phyloP scores from a whole-genome alignment of 257 asterid genomes.

The Capsicum chinense region DNA sequence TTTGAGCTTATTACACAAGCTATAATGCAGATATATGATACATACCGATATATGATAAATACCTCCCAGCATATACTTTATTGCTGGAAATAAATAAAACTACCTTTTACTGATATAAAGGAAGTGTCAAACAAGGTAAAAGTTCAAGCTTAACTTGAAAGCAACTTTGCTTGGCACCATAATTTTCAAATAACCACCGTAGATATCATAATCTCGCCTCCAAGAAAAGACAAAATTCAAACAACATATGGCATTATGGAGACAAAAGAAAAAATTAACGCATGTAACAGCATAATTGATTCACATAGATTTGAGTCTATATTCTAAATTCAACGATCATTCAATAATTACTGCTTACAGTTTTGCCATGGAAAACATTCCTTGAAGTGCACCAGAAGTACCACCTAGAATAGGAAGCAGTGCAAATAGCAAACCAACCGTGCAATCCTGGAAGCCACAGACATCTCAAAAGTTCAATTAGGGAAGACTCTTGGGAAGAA shows the following conservation, averaged over 20 bases:
- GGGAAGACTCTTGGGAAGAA: conserved; percentile 8
- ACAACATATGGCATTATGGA: conserved; percentile 22
- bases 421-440: conserved; percentile 86
- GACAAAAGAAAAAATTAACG: background rate
- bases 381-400: conserved; percentile 78
- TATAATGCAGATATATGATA: background rate
- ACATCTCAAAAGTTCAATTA: conserved; percentile 38
- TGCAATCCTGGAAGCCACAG: conserved; percentile 72
- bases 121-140: background rate
- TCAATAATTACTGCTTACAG: conserved; percentile 51
- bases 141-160: conserved; percentile 5
- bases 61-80: conserved; percentile 1
- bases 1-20: conserved; percentile 13
- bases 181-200: background rate
- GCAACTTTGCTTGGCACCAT: conserved; percentile 13
- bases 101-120: background rate
- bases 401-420: conserved; percentile 89
- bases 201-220: background rate
- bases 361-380: conserved; percentile 71
- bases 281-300: conserved; percentile 17
- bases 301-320: background rate
- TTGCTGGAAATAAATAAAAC: conserved; percentile 17
- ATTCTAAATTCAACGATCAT: background rate
- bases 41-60: background rate
- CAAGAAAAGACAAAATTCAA: background rate